Base-by-base conservation (phyloP, 148 eudicot species). In the Cornus controversa region DNA sequence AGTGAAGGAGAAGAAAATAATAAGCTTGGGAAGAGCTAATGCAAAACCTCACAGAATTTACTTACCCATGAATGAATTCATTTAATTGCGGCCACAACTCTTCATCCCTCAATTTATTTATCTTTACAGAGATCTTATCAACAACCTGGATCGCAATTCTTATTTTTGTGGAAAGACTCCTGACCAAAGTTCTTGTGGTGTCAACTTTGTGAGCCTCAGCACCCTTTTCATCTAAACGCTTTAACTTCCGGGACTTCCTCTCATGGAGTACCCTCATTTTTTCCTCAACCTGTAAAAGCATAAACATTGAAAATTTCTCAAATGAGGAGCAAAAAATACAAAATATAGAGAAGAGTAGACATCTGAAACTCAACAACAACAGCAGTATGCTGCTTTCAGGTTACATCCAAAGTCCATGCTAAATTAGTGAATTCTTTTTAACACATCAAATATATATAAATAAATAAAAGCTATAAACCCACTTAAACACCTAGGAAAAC, bases 71-170 rank as follows among this genome's bases (percentile, higher is more conserved):
- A 70, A 96, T 86, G 78, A 93, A 85, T 75, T 87, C 91, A 70
- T 86, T 93, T 75, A 93, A 71, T 63, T 87, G 92, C 15, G 94
- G 99, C 99, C 98, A 93, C 81, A 96, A 82, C 70, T 96, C 99
- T 26, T 96, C 95, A 77, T 96, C 99, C 83, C 99, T 89, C 80
- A 96, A 81, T 77, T 79, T 86, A 77, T 86, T 93, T 81, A 96
- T 93, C 75, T 84, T 93, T 80, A 84, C 95, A 54, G 99, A 96
- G 34, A 91, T 92, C 82, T 81, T 93, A 83, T 96, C 99, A 75
- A 92, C 98, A 31, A 91, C 86, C 81, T 93, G 98, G 80, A 96
- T 92, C 36, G 99, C 94, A 53, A 96, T 93, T 83, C 90, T 92
- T 69, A 93, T 93, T 84, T 90, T 96, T 69, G 98, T 89, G 75